Evolutionary conservation across 257 asterid species (phyloP), one percentile per base, ranked within the genome.

Genomic region (Buddleja alternifolia): DNA sequence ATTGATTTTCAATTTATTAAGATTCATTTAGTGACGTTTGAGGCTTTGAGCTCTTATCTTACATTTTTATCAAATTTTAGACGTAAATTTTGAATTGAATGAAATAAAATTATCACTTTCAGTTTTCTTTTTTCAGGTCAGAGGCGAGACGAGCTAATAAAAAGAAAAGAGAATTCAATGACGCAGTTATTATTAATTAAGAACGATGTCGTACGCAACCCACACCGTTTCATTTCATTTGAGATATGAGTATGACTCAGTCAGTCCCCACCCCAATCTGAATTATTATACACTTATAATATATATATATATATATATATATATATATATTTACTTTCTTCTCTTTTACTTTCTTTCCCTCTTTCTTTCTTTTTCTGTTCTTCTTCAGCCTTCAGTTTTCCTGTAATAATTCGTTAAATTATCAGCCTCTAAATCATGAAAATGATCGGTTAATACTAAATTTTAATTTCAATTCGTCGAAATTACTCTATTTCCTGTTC

Each of bases 401-500:
- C 54, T 44, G 20, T 51, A 52, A 11, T 21, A 61, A 60, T 29
- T 52, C 23, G 53, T 20, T 47, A 57, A 46, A 63, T 67, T 52
- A 50, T 64, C 67, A 21, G 44, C 44, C 14, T 36, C 14, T 19
- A 10, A 54, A 24, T 12, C 46, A 52, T 44, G 61, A 67, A 16
- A 20, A 59, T 76, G 72, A 67, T 73, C 69, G 32, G 32, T 60
- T 40, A 8, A 16, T 48, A 37, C 29, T 64, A 8, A 44, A 44
- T 23, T 52, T 12, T 36, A n/a, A 10, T 52, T 73, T 48, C 34
- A 70, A 76, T 70, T 70, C 36, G 71, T 73, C 78, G 77, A 73
- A 36, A 73, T 67, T 40, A 23, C 82, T 29, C 46, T 19, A 0
- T 46, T 48, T 11, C 39, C 20, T 66, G 32, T 60, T 67, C 54